These are phyloP conservation scores for Sporothrix inflata DNA, from an alignment of 2,329 filamentous ascomycete genomes.

Conservation along the genomic window DNA sequence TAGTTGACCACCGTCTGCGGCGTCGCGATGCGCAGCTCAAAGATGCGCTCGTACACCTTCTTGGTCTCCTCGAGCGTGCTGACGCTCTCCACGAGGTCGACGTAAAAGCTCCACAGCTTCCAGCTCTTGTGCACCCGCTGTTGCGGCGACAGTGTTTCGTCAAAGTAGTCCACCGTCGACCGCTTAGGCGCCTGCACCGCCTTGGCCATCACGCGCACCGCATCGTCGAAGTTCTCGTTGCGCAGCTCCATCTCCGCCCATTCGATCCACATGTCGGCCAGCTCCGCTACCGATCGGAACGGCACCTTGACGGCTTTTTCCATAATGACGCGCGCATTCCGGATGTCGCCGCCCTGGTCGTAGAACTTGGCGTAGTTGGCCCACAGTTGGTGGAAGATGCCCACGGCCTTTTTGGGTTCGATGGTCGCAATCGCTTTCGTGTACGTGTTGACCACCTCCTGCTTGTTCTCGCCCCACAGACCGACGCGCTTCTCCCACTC, in stretches of 20 bases:
- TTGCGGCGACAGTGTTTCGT: slow-evolving; percentile 89
- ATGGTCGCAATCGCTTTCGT: slow-evolving; percentile 92
- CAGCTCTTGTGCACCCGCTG: slow-evolving; percentile 98
- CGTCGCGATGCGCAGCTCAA: slow-evolving; percentile 95
- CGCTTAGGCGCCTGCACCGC: slow-evolving; percentile 95
- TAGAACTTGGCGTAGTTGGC: slow-evolving; percentile 97
- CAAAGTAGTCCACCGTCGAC: slow-evolving; percentile 99
- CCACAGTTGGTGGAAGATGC: slow-evolving; percentile 94
- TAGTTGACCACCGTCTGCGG: slow-evolving; percentile 99
- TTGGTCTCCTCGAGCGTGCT: slow-evolving; percentile 87
- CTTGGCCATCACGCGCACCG: slow-evolving; percentile 94
- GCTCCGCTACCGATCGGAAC: slow-evolving; percentile 94
- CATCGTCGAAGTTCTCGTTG: slow-evolving; percentile 93
- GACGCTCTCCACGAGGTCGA: slow-evolving; percentile 95
- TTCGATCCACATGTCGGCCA: slow-evolving; percentile 98
- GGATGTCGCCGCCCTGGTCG: slow-evolving; percentile 81
- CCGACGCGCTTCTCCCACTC: slow-evolving; percentile 98
- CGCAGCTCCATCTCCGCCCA: slow-evolving; percentile 99
- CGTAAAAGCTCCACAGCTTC: slow-evolving; percentile 99
- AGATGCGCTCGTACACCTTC: slow-evolving; percentile 95
- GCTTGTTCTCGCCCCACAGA: slow-evolving; percentile 91
- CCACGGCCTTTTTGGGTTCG: slow-evolving; percentile 89
- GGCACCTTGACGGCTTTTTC: slow-evolving; percentile 98
- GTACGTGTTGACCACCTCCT: slow-evolving; percentile 91
- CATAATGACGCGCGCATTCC: slow-evolving; percentile 87